phyloP scores from a whole-genome alignment of 164 flowering plant genomes.

The Platanus orientalis region DNA sequence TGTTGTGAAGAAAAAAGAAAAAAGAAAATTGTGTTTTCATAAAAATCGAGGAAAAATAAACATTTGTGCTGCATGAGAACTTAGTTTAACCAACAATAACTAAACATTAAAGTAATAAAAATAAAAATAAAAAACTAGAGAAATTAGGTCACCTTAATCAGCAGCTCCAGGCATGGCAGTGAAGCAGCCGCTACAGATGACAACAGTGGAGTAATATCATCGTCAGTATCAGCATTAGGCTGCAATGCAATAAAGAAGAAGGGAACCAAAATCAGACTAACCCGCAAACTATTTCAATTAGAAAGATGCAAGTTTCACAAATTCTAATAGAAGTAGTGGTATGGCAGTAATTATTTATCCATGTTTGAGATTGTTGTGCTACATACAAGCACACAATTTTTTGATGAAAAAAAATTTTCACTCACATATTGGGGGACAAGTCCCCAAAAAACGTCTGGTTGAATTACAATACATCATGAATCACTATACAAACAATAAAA shows the following conservation, averaged over 20 bases:
- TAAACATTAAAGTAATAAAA: too few relatives aligned
- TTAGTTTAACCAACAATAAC: too few relatives aligned
- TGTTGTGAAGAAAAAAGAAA: too few relatives aligned
- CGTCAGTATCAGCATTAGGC: constrained; percentile 94
- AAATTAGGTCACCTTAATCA: constrained; percentile 62
- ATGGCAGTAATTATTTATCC: background rate
- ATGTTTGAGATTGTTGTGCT: background rate
- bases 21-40: too few relatives aligned
- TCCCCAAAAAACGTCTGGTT: background rate
- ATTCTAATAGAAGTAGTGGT: background rate
- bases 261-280: background rate
- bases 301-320: background rate
- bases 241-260: constrained; percentile 34
- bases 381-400: background rate
- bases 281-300: background rate
- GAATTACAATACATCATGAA: background rate
- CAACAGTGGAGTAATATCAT: constrained; percentile 69
- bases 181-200: constrained; percentile 94
- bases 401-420: too few relatives aligned
- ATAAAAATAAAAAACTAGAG: background rate
- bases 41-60: too few relatives aligned
- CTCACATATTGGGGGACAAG: too few relatives aligned
- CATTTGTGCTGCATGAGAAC: too few relatives aligned
- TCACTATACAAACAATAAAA: background rate
- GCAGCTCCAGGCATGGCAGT: constrained; percentile 63